Evolutionary conservation across 2,329 filamentous ascomycete genomes (phyloP).

Genomic region (Cladophialophora bantiana): DNA sequence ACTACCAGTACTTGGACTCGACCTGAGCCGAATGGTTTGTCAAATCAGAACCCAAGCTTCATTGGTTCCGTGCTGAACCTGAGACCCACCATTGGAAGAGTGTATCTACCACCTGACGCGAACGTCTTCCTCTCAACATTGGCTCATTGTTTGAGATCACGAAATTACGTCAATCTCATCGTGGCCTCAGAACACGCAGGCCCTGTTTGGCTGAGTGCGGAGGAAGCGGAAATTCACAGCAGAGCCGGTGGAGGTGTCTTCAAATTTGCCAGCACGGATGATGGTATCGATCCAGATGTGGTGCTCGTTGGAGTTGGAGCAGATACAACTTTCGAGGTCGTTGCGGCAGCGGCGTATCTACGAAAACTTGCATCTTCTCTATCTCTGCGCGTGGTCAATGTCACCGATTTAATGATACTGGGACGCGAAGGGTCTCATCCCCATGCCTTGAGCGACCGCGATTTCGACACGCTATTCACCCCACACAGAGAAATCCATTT

Average conservation of each 20-base stretch:
- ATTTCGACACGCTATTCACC: conserved; percentile 66
- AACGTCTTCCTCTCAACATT: conserved; percentile 72
- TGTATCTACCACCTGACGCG: conserved; percentile 72
- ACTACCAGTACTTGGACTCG: conserved; percentile 71
- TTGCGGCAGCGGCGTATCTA: conserved; percentile 66
- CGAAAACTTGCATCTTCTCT: conserved; percentile 59
- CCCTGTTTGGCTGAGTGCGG: conserved; percentile 64
- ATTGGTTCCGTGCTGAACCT: conserved; percentile 71
- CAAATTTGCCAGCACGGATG: conserved; percentile 67
- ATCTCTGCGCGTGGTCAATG: conserved; percentile 68
- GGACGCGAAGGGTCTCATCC: conserved; percentile 63
- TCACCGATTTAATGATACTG: conserved; percentile 71
- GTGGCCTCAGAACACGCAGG: conserved; percentile 72
- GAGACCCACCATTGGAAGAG: conserved; percentile 65
- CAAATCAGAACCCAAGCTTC: conserved; percentile 72
- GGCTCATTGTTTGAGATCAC: conserved; percentile 66
- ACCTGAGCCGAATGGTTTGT: conserved; percentile 74
- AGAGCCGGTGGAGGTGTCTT: conserved; percentile 66
- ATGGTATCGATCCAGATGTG: conserved; percentile 66
- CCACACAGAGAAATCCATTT: conserved; percentile 63
- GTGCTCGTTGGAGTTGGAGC: conserved; percentile 70
- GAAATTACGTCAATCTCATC: conserved; percentile 71
- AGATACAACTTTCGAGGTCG: conserved; percentile 70
- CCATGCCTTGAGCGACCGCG: conserved; percentile 61
- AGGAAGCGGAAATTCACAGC: conserved; percentile 69